A percentile compares a stretch with the other conserved stretches of the same genome.
Evolutionary conservation across 202 grass and related monocot genomes (phyloP).

Genomic region (Dendrocalamus latiflorus): DNA sequence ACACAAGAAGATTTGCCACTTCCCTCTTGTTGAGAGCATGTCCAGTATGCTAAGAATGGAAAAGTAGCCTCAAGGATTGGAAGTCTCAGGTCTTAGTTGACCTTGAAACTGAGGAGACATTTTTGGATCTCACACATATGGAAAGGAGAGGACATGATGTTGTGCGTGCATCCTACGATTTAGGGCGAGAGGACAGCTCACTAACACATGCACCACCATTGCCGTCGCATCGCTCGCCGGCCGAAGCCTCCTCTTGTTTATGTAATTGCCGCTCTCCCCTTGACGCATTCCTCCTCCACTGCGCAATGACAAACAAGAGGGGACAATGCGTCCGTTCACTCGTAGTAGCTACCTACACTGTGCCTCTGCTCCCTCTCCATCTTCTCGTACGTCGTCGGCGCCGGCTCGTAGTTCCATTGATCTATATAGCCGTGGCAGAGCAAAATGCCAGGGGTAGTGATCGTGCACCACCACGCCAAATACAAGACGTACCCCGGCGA

Average conservation of each 20-base stretch:
- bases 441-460: constrained; percentile 55
- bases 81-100: no score
- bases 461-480: constrained; percentile 51
- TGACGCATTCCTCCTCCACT: constrained; percentile 34
- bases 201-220: constrained; percentile 12
- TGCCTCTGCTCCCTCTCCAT: background rate
- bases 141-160: no score
- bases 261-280: background rate
- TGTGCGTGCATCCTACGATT: constrained; percentile 19
- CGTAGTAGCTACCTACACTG: background rate
- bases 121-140: no score
- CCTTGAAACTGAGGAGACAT: no score
- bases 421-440: background rate
- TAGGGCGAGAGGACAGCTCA: constrained; percentile 9
- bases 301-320: constrained; percentile 6
- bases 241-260: constrained; percentile 30
- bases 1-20: no score
- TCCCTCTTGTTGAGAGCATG: no score
- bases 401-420: background rate
- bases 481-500: constrained; percentile 68
- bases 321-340: background rate
- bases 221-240: constrained; percentile 30
- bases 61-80: no score
- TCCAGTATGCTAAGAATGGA: no score
- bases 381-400: background rate